A percentile compares a stretch with the other conserved stretches of the same genome.
Evolutionary conservation across 2,329 filamentous ascomycete genomes (phyloP).

Genomic region (Pseudofabraea citricarpa): DNA sequence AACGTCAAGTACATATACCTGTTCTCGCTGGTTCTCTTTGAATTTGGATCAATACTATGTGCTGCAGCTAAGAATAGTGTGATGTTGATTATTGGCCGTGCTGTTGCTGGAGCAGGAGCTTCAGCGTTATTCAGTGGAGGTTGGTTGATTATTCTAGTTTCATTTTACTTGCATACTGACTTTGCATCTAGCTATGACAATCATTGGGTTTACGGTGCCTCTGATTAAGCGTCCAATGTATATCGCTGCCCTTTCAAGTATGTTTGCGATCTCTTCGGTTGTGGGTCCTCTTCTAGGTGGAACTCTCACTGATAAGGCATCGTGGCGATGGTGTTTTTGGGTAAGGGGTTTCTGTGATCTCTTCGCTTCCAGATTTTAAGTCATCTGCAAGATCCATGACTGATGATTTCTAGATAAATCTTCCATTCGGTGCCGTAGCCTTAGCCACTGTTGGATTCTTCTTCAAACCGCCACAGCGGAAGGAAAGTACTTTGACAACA

Average conservation of each 20-base stretch:
- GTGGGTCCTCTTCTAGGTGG: constrained; percentile 33
- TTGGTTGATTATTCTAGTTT: not conserved
- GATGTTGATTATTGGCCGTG: constrained; percentile 31
- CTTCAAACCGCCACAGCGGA: constrained; percentile 37
- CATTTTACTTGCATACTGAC: not conserved
- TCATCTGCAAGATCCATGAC: too few relatives aligned
- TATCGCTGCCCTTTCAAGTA: constrained; percentile 27
- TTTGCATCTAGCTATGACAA: constrained; percentile 19
- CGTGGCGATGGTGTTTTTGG: constrained; percentile 34
- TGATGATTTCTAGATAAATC: constrained; percentile 36
- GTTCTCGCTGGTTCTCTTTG: constrained; percentile 27
- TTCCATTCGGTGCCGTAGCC: constrained; percentile 37
- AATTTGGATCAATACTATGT: constrained; percentile 30
- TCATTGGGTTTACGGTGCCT: constrained; percentile 34
- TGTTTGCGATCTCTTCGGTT: constrained; percentile 29
- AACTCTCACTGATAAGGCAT: constrained; percentile 32
- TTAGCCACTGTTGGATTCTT: constrained; percentile 34
- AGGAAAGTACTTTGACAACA: constrained; percentile 23
- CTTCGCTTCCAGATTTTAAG: too few relatives aligned
- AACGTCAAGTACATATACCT: constrained; percentile 29
- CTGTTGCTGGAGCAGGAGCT: constrained; percentile 27
- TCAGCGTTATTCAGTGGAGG: constrained; percentile 29
- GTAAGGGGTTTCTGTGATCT: too few relatives aligned
- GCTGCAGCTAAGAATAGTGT: constrained; percentile 28
- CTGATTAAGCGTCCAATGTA: constrained; percentile 24